Evolutionary conservation across 306 rosid genomes (phyloP), one percentile per base, ranked within the genome.

Genomic region (Ziziphus jujuba): DNA sequence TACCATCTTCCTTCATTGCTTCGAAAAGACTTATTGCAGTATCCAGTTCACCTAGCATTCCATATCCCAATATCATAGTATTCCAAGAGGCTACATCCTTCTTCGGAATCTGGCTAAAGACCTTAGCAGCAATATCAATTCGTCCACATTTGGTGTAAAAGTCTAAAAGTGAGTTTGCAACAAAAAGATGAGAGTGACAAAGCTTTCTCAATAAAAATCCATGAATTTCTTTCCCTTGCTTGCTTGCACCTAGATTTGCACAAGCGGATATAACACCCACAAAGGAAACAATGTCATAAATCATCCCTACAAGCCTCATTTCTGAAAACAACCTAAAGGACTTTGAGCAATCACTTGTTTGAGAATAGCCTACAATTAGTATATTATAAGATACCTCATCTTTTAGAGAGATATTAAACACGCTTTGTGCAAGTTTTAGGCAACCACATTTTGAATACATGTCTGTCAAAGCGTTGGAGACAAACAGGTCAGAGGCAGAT

Each of bases 1-100:
- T 80, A 12, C 79, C 72, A 49, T 81, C 84, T 74, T 74, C 83
- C 69, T 64, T 82, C 91, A 89, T 89, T 70, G 79, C 84, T 65
- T 89, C 98, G 69, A 92, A 92, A 33, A 73, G 82, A 73, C 63
- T 59, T 35, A 92, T 79, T 67, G 98, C 92, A 69, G 74, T 84
- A 50, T 81, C 85, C 59, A 87, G 52, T 69, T 89, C 92, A 54
- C 98, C 98, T 19, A 80, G 72, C 95, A 89, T 89, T 76, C 95
- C 98, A 43, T 82, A 84, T 14, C 96, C 98, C 68, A 89, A 84
- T 77, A 92, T 92, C 96, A 92, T 92, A 19, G 95, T 87, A 86
- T 92, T 92, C 98, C 98, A 92, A 31, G 98, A 89, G 31, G 91
- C 90, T 44, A 76, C 89, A 69, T 92, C 93, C 77, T 79, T 89